Base-by-base conservation (phyloP, 768 basidiomycete genomes). In the Crassisporium funariophilum region DNA sequence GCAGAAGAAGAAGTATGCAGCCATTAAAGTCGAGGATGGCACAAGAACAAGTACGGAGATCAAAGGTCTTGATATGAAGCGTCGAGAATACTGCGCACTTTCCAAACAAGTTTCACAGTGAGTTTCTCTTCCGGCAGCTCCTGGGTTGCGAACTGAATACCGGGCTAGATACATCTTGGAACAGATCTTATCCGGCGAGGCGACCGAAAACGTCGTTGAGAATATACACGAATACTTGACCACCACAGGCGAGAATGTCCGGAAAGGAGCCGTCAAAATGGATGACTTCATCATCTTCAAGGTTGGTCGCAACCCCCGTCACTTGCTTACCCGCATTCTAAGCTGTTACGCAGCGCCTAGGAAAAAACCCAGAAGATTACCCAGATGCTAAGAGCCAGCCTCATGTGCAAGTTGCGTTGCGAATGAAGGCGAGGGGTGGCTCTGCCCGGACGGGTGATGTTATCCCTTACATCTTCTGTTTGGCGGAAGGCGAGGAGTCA, bases 1-100 rank as follows among this genome's bases (percentile, higher is more conserved):
- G 44, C 95, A 98, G 61, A 99, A 99, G 79, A 99, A 99, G 76
- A 98, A 99, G 69, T 99, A 99, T 56, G 97, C 97, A 0, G 97
- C 97, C 0, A 75, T 98, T 64, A 98, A 97, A 70, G 83, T 98
- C 33, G 91, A 94, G 57, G 91, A 93, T 53, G 62, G 84, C 20
- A 77, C 79, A 0, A 77, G 80, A 46, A 87, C 89, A 0, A 82
- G 81, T 11, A 89, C 82, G 1, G 97, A 99, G 60, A 75, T 99
- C 65, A 99, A 99, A 60, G 97, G 97, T 67, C 72, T 99, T 17
- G 97, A 99, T 69, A 98, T 99, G 97, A 98, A 98, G 67, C 84
- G 97, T 35, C 76, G 97, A 75, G 97, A 99, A 64, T 99, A 92
- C 65, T 95, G 88, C 52, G 78, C 79, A 0, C 67, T 99, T 43